phyloP scores from a whole-genome alignment of 139 green algal genomes.

The Medakamo hakoo region DNA sequence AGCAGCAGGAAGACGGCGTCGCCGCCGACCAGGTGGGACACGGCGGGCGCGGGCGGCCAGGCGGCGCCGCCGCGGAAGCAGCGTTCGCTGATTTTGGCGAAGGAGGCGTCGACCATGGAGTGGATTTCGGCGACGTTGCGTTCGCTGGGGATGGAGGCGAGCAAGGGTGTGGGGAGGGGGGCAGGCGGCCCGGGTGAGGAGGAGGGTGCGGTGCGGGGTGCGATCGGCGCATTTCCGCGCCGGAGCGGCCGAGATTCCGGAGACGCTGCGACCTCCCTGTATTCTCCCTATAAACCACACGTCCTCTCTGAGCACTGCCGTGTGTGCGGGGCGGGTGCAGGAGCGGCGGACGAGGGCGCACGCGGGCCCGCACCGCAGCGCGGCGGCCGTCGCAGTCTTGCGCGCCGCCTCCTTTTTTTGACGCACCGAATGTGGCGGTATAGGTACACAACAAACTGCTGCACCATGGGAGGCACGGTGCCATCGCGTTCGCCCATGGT shows the following conservation, averaged over 20 bases:
- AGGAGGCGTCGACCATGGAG: conserved; percentile 91
- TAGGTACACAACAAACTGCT: conserved; percentile 92
- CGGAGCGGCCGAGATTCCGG: background rate
- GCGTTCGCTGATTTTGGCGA: conserved; percentile 83
- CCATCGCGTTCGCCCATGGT: background rate
- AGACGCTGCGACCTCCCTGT: background rate
- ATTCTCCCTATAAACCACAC: no score
- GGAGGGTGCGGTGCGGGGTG: background rate
- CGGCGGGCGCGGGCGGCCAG: conserved; percentile 74
- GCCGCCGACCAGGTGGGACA: conserved; percentile 75
- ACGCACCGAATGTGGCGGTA: conserved; percentile 80
- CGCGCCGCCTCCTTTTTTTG: no score
- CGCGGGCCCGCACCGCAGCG: no score
- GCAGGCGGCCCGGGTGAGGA: background rate
- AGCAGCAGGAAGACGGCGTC: conserved; percentile 97
- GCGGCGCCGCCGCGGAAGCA: conserved; percentile 70
- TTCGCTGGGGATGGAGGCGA: conserved; percentile 37
- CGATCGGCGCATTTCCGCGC: background rate
- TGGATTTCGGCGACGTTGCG: conserved; percentile 92
- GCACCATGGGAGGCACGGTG: conserved; percentile 74
- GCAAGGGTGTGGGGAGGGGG: background rate
- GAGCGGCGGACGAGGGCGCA: no score
- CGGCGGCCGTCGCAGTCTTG: no score
- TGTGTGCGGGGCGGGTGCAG: no score
- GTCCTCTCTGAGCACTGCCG: no score